Base-by-base conservation (phyloP, 2,329 filamentous ascomycete species). In the Clarireedia hainanense region DNA sequence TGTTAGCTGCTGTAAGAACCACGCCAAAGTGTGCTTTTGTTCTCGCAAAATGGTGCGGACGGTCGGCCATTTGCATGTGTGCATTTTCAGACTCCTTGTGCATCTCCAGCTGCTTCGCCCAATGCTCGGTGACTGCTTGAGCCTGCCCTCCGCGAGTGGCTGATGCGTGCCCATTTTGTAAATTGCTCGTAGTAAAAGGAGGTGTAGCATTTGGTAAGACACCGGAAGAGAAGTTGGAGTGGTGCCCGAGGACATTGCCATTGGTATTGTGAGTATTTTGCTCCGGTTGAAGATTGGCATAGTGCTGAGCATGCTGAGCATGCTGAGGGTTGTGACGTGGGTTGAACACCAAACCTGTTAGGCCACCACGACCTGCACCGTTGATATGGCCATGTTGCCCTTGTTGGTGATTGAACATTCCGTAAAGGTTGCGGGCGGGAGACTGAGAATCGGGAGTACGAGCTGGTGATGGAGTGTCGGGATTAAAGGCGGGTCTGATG, bases 71-170 rank as follows among this genome's bases (percentile, higher is more conserved):
- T 78, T 78, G 89, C 75, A 69, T 80, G 79, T 79, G 86, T 72
- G 76, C 84, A 74, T 76, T 84, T 75, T 80, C 89, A 66, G 89
- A 83, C 60, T 90, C 87, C 62, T 91, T 88, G 60, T 85, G 86
- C 66, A 91, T 75, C 60, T 88, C 84, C 61, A 96, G 73, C 73
- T 99, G 94, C 68, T 94, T 86, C 61, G 86, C 84, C 91, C 91
- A 97, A 71, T 95, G 88, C 64, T 85, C 83, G 60, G 74, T 83
- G 46, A 77, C 71, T 55, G 75, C 77, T 55, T 79, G 79, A 26
- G 72, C 71, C 60, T 81, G 80, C 3, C 73, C 75, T 34, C 72
- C 74, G 50, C 81, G 73, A 17, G 76, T 70, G 49, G 73, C 74
- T 15, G 72, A 69, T 6, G 73, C 67, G 55, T 83, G 80, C 37